Evolutionary conservation across 805 yeast genomes (phyloP), one percentile per base, ranked within the genome.

Genomic region (Lachancea dasiensis): DNA sequence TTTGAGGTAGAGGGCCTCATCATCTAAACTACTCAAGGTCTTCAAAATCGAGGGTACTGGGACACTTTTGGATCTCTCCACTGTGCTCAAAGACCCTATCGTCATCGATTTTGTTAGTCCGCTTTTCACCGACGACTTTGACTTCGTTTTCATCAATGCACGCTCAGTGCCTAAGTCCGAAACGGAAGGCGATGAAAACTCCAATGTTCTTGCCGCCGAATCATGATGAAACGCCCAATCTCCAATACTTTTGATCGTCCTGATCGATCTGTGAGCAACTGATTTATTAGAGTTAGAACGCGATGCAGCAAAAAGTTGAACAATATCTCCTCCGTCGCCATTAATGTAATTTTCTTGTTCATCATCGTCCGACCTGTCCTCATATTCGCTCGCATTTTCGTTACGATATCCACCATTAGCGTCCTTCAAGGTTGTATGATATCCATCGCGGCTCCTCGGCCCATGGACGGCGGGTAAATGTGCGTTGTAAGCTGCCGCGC

Each of bases 51-150:
- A 37, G 4, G 56, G 54, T 33, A 49, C 31, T 8, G 64, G 61
- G 2, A 50, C 42, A 41, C 60, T 56, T 39, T 51, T 50, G 26
- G 60, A 48, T 40, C 62, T 54, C 41, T 56, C 62, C 6, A 58
- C 56, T 1, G 45, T 31, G 20, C 46, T 43, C 32, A 48, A 32
- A 13, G 53, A 49, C 3, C 47, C 48, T 17, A 44, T 14, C 8
- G 51, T 50, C 14, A 41, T 27, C 8, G 48, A 40, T 24, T 50
- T 50, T 16, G 43, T 44, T 18, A 50, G 35, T 7, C 41, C 46
- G 21, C 36, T 39, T 11, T 39, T 39, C n/a, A 37, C 39, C 4
- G 41, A 26, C 17, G 40, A 27, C 27, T 30, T 40, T n/a, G 39
- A 34, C 24, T 20, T 25, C 5, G 25, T 26, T 16, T 32, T 39